phyloP scores from a whole-genome alignment of 208 protist genomes.

The Acanthamoeba royreba region DNA sequence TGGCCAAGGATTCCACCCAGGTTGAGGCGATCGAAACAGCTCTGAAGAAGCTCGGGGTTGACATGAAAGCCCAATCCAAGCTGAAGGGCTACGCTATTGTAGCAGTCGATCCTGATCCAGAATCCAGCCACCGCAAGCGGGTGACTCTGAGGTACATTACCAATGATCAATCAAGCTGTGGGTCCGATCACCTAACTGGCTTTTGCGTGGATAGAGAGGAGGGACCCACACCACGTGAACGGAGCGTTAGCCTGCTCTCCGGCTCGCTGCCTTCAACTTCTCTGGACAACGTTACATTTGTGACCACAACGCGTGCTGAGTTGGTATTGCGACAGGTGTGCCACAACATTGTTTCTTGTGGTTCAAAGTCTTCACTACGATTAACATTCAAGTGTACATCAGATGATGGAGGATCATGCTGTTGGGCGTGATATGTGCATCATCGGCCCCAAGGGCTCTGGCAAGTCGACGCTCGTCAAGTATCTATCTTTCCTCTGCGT shows the following conservation, averaged over 20 bases:
- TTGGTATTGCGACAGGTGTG: neutral
- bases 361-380: neutral
- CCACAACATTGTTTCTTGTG: no score
- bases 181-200: no score
- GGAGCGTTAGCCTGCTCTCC: neutral
- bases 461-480: slow-evolving; percentile 86
- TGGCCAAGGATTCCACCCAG: neutral
- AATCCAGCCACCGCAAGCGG: neutral
- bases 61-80: neutral
- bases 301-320: neutral
- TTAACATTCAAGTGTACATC: neutral
- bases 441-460: slow-evolving; percentile 84
- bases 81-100: neutral
- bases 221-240: neutral
- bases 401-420: slow-evolving; percentile 67
- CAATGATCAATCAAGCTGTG: neutral
- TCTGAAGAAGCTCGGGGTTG: neutral
- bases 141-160: neutral
- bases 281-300: neutral
- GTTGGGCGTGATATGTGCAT: slow-evolving; percentile 83
- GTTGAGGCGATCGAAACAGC: neutral
- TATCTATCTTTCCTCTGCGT: slow-evolving; percentile 81
- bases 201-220: no score
- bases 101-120: neutral
- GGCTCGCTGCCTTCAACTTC: neutral